These are phyloP conservation scores for Mitragyna speciosa DNA, from an alignment of 257 asterid genomes.

Conservation along the genomic window DNA sequence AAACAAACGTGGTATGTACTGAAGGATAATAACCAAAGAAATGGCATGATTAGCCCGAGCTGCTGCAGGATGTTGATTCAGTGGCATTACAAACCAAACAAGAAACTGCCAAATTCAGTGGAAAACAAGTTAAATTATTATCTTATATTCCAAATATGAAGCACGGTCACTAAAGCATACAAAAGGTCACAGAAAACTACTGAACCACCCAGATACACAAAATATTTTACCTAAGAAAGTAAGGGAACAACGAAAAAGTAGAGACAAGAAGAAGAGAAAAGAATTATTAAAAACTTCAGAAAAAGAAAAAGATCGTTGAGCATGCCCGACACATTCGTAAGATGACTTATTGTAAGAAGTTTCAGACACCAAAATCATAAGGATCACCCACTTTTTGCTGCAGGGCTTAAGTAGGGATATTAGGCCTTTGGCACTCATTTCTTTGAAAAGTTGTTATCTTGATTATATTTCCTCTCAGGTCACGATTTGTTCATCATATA, in stretches of 20 bases:
- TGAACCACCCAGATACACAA: neutral
- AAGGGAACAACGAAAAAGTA: neutral
- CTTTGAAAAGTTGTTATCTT: no score
- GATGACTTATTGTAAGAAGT: neutral
- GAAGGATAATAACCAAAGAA: constrained; percentile 70
- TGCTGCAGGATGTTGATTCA: constrained; percentile 34
- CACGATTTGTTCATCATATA: no score
- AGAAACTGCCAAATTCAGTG: constrained; percentile 46
- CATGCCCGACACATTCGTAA: neutral
- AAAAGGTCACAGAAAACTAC: no score
- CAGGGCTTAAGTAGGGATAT: no score
- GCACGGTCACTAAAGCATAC: neutral
- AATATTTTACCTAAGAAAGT: neutral
- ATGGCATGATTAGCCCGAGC: constrained; percentile 65
- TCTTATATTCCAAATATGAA: neutral
- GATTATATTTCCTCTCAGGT: no score
- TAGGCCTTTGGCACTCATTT: no score
- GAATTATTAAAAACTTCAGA: neutral
- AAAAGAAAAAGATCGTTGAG: neutral
- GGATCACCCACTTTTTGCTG: neutral
- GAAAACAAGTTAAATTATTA: neutral
- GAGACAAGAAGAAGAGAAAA: neutral
- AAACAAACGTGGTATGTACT: constrained; percentile 70
- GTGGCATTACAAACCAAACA: constrained; percentile 72
- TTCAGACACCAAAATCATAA: neutral